phyloP scores from a whole-genome alignment of 169 alveolate species.

The Cryptosporidium baileyi region DNA sequence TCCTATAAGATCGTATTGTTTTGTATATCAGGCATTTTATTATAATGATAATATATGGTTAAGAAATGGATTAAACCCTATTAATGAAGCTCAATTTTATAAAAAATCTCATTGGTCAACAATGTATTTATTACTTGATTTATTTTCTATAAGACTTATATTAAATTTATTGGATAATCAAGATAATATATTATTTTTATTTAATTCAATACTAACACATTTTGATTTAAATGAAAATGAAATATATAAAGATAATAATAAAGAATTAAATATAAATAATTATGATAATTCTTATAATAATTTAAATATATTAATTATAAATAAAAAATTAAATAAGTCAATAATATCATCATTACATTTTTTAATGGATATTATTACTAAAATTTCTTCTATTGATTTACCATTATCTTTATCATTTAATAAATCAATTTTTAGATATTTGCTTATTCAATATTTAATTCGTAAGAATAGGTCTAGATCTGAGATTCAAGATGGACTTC shows the following conservation, averaged over 20 bases:
- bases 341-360: background rate
- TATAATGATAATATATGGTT: background rate
- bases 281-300: background rate
- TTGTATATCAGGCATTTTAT: slow-evolving; percentile 34
- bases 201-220: slow-evolving; percentile 12
- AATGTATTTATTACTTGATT: slow-evolving; percentile 15
- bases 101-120: slow-evolving; percentile 56
- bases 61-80: slow-evolving; percentile 21
- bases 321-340: background rate
- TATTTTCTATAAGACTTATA: slow-evolving; percentile 6
- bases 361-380: slow-evolving; percentile 18
- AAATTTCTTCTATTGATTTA: slow-evolving; percentile 13
- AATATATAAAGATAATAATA: background rate
- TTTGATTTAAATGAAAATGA: background rate
- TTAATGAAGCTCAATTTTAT: slow-evolving; percentile 57
- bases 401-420: slow-evolving; percentile 28
- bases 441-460: slow-evolving; percentile 25
- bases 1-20: slow-evolving; percentile 42
- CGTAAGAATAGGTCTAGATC: slow-evolving; percentile 32
- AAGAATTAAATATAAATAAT: no score
- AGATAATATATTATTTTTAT: background rate
- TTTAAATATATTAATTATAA: background rate
- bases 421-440: slow-evolving; percentile 1
- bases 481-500: slow-evolving; percentile 50
- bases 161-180: background rate